phyloP scores from a whole-genome alignment of 768 basidiomycete species.

The Cyathus striatus region DNA sequence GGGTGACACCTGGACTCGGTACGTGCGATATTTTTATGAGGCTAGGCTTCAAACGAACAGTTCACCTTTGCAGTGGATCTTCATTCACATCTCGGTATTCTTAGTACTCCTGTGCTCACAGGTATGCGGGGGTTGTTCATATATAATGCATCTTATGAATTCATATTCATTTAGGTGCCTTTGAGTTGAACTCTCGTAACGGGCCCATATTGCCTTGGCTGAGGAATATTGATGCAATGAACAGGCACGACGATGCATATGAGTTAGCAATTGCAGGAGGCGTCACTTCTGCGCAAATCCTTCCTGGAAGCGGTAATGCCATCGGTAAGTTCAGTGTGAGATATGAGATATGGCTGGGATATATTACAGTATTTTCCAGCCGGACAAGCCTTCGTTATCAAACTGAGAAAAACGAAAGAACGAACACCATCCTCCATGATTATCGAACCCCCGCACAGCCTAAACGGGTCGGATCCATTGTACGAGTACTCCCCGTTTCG shows the following conservation, averaged over 20 bases:
- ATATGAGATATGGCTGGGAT: neutral
- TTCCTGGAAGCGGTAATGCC: slow-evolving; percentile 69
- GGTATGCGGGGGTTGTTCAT: too few species aligned
- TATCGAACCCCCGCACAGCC: slow-evolving; percentile 66
- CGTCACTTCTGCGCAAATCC: slow-evolving; percentile 68
- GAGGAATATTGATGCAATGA: slow-evolving; percentile 71
- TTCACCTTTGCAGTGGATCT: too few species aligned
- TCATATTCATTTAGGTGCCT: slow-evolving; percentile 61
- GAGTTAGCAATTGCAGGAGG: slow-evolving; percentile 70
- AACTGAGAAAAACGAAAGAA: slow-evolving; percentile 68
- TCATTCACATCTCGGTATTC: slow-evolving; percentile 65
- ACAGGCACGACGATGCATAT: slow-evolving; percentile 77
- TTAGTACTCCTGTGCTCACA: slow-evolving; percentile 41
- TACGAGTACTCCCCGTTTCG: slow-evolving; percentile 42
- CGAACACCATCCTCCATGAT: slow-evolving; percentile 70
- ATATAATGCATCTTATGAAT: too few species aligned
- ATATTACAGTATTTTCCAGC: slow-evolving; percentile 26
- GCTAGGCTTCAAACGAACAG: too few species aligned
- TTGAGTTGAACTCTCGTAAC: slow-evolving; percentile 52
- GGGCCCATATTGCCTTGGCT: slow-evolving; percentile 54
- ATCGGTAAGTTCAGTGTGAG: slow-evolving; percentile 37
- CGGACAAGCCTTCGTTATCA: slow-evolving; percentile 75
- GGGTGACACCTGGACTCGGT: slow-evolving; percentile 80
- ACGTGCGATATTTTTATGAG: too few species aligned
- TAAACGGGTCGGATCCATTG: slow-evolving; percentile 45